Evolutionary conservation across 2,329 filamentous ascomycete genomes (phyloP).

Genomic region (Ophiosphaerella herpotricha): DNA sequence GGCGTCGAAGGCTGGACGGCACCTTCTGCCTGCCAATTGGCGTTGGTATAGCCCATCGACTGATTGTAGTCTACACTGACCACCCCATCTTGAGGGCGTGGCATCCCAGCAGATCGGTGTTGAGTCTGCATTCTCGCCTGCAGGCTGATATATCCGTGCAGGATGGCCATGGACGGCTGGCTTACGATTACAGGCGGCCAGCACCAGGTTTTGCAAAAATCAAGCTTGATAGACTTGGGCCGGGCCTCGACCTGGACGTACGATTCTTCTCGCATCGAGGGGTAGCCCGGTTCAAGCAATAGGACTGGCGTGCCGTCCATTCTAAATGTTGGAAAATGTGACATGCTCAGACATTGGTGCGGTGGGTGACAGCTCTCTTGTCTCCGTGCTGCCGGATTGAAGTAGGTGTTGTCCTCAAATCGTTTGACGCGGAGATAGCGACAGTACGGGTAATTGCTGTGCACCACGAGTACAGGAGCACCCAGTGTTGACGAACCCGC

Average conservation of each 20-base stretch:
- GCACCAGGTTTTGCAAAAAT: conserved; percentile 24
- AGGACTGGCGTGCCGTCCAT: conserved; percentile 18
- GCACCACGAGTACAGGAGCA: conserved; percentile 17
- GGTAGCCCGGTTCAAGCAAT: conserved; percentile 15
- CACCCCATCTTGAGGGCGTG: too few relatives aligned
- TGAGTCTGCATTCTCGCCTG: too few relatives aligned
- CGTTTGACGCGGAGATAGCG: conserved; percentile 19
- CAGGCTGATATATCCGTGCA: conserved; percentile 7
- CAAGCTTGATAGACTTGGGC: not conserved
- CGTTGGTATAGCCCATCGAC: too few relatives aligned
- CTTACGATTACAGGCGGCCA: conserved; percentile 11
- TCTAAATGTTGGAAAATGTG: conserved; percentile 1
- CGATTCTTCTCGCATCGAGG: conserved; percentile 18
- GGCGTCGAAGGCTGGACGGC: not conserved
- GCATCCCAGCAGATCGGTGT: too few relatives aligned
- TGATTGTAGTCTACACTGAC: too few relatives aligned
- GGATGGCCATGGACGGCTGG: conserved; percentile 2
- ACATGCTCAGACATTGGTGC: conserved; percentile 11
- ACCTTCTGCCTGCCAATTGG: too few relatives aligned
- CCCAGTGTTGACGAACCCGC: conserved; percentile 14
- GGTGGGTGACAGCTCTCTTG: not conserved
- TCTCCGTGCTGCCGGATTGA: conserved; percentile 6
- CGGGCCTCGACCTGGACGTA: conserved; percentile 18
- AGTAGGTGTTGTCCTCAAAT: conserved; percentile 10
- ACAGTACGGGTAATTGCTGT: conserved; percentile 15